phyloP scores from a whole-genome alignment of 2,329 filamentous ascomycete species.

The Trichoderma semiorbis region DNA sequence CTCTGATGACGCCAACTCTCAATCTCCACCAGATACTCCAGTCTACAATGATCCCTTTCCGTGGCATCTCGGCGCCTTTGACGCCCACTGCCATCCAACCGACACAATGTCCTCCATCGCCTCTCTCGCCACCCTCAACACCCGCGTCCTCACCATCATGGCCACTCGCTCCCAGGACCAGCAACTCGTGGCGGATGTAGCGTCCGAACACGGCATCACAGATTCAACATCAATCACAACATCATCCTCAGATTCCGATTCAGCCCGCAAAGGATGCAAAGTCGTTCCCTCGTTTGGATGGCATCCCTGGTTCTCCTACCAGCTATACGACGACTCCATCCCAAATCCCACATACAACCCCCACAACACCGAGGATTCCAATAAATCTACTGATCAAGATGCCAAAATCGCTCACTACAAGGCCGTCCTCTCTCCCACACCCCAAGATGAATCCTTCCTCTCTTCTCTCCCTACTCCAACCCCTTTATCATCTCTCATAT shows the following conservation, averaged over 20 bases:
- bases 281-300: constrained; percentile 74
- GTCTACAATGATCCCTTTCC: constrained; percentile 46
- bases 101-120: constrained; percentile 65
- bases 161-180: constrained; percentile 74
- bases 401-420: constrained; percentile 60
- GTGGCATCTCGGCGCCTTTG: constrained; percentile 68
- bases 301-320: constrained; percentile 84
- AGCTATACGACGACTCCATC: constrained; percentile 62
- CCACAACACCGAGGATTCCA: constrained; percentile 20
- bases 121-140: constrained; percentile 61
- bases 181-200: constrained; percentile 62
- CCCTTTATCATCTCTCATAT: constrained; percentile 56
- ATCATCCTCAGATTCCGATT: background rate
- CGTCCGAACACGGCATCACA: constrained; percentile 52
- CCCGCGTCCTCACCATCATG: constrained; percentile 69
- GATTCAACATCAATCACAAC: background rate
- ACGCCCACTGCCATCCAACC: constrained; percentile 82
- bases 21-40: background rate
- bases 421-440: constrained; percentile 58
- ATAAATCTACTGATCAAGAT: background rate
- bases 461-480: constrained; percentile 55
- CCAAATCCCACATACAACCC: constrained; percentile 37
- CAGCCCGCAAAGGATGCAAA: constrained; percentile 8
- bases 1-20: background rate
- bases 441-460: constrained; percentile 42